Evolutionary conservation across 768 basidiomycete genomes (phyloP).

Genomic region (Antrodiella citrinella): DNA sequence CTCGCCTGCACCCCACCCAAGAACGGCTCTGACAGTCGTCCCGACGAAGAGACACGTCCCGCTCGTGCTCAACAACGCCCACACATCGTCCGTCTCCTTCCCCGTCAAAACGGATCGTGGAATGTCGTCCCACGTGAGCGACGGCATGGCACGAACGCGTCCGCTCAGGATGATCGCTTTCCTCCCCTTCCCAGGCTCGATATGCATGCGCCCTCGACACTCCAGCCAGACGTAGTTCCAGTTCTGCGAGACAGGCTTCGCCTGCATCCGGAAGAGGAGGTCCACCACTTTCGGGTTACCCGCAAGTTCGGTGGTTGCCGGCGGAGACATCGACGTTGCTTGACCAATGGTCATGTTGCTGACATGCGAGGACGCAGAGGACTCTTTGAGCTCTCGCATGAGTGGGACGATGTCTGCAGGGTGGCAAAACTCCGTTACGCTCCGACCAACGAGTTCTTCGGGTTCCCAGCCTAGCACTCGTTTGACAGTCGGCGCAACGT

Average conservation of each 20-base stretch:
- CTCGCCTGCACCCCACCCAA: constrained; percentile 54
- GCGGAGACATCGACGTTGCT: constrained; percentile 4
- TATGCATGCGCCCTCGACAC: constrained; percentile 78
- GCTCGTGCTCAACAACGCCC: constrained; percentile 41
- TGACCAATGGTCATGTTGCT: no score
- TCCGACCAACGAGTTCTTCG: constrained; percentile 71
- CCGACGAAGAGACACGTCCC: constrained; percentile 47
- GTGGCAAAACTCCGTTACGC: constrained; percentile 77
- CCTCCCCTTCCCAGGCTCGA: constrained; percentile 89
- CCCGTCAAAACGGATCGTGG: constrained; percentile 29
- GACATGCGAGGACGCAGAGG: constrained; percentile 20
- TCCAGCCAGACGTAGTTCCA: constrained; percentile 82
- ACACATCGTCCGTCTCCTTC: constrained; percentile 44
- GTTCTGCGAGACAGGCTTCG: no score
- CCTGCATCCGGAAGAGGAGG: constrained; percentile 75
- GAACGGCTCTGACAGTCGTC: constrained; percentile 46
- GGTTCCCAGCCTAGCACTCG: constrained; percentile 82
- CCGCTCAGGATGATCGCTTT: constrained; percentile 93
- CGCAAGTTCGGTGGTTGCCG: constrained; percentile 12
- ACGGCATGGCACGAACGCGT: constrained; percentile 60
- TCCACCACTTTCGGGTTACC: constrained; percentile 54
- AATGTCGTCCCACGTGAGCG: constrained; percentile 53
- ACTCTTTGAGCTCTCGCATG: constrained; percentile 86
- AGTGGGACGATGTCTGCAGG: constrained; percentile 85
- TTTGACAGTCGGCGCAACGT: constrained; percentile 77